Percentiles rank a stretch among this genome's conserved stretches.
These are phyloP conservation scores for Euphorbia tirucalli DNA, from an alignment of 345 rosid species.

Conservation along the genomic window DNA sequence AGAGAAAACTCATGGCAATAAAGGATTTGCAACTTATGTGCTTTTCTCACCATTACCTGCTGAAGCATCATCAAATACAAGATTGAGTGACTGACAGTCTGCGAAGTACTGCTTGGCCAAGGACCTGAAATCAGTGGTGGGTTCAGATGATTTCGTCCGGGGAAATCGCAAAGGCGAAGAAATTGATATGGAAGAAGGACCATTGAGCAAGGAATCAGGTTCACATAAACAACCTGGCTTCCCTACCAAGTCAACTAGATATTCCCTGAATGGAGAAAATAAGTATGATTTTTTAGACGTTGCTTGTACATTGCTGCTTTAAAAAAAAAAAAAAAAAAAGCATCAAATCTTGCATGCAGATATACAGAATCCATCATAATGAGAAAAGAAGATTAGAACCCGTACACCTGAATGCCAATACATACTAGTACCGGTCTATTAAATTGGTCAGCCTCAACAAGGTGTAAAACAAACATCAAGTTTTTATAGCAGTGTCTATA, in stretches of 20 bases:
- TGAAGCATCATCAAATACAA: slow-evolving; percentile 71
- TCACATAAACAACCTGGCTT: slow-evolving; percentile 87
- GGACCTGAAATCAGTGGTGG: slow-evolving; percentile 67
- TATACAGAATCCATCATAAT: slow-evolving; percentile 2
- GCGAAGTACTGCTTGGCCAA: slow-evolving; percentile 90
- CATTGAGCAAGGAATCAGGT: slow-evolving; percentile 95
- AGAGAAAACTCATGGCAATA: background rate
- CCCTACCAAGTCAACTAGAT: slow-evolving; percentile 84
- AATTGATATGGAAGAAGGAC: slow-evolving; percentile 88
- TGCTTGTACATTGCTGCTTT: background rate
- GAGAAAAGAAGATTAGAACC: background rate
- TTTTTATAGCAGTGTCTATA: background rate
- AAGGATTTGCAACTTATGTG: background rate
- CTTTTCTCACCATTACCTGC: slow-evolving; percentile 51
- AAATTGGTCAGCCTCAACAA: slow-evolving; percentile 1
- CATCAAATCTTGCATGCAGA: background rate
- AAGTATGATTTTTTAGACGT: slow-evolving; percentile 28
- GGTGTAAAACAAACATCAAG: background rate
- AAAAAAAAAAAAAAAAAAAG: slow-evolving; percentile 13
- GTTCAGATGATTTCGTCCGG: slow-evolving; percentile 60
- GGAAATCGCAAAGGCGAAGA: slow-evolving; percentile 98
- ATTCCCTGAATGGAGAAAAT: slow-evolving; percentile 66
- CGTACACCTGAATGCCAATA: background rate
- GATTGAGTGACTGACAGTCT: slow-evolving; percentile 69
- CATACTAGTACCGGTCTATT: background rate